These are phyloP conservation scores for Fusarium abutilonis DNA, from an alignment of 2,329 filamentous ascomycete genomes.

Conservation along the genomic window DNA sequence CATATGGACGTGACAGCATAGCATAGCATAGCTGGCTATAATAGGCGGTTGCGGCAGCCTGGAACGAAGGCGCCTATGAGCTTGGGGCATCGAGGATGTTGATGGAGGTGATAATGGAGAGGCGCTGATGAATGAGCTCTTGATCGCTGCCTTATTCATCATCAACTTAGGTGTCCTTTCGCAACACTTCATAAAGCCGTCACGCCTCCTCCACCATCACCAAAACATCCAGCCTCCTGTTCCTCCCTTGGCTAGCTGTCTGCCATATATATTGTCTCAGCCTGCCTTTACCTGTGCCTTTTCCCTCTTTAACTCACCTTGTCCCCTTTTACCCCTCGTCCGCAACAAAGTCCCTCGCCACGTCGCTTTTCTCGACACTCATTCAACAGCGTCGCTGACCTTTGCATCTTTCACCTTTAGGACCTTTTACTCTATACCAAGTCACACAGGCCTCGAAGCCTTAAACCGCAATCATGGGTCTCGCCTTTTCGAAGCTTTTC, in stretches of 20 bases:
- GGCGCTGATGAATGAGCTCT: constrained; percentile 22
- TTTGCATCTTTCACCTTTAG: constrained; percentile 35
- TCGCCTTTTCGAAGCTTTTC: constrained; percentile 96
- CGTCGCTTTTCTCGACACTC: constrained; percentile 24
- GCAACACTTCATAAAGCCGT: constrained; percentile 44
- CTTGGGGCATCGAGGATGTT: constrained; percentile 10
- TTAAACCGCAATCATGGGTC: constrained; percentile 85
- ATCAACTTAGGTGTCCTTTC: constrained; percentile 46
- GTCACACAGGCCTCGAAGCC: constrained; percentile 48
- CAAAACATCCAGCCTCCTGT: constrained; percentile 37
- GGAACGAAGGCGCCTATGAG: constrained; percentile 10
- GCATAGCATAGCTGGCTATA: constrained; percentile 27
- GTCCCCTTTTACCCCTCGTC: constrained; percentile 20
- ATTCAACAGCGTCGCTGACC: constrained; percentile 29
- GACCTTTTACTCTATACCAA: constrained; percentile 43
- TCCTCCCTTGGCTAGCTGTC: constrained; percentile 30
- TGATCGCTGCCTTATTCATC: constrained; percentile 41
- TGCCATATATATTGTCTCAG: constrained; percentile 31
- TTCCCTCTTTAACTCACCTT: constrained; percentile 20
- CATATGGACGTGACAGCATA: constrained; percentile 20
- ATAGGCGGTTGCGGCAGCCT: constrained; percentile 33
- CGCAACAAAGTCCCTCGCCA: constrained; percentile 34
- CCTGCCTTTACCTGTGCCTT: constrained; percentile 21
- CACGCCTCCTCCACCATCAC: constrained; percentile 36
- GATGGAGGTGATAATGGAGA: constrained; percentile 16